Base-by-base conservation (phyloP, 768 basidiomycete species). In the Psilocybe cubensis region DNA sequence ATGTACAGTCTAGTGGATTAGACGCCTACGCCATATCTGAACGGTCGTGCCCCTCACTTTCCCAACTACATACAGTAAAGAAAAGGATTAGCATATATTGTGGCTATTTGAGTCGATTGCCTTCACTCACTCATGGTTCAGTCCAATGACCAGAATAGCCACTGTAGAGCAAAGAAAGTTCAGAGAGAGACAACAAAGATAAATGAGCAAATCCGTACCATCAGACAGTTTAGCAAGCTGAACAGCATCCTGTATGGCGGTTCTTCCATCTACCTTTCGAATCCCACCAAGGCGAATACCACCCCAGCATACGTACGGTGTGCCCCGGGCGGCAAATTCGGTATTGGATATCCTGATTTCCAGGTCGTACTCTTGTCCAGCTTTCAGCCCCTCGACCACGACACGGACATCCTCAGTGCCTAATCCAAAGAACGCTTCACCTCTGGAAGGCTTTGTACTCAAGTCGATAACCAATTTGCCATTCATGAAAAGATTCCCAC, bases 31-130 rank as follows among this genome's bases (percentile, higher is more conserved):
- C 73, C 62, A 81, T 70, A 58, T 79, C 66, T 10, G 73, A 64
- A 40, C 86, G 74, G 64, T 88, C 87, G 59, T 79, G 81, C 2
- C 84, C 84, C 72, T 88, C 86, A 41, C 79, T 80, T 66, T 88
- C 85, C 76, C 77, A 69, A 33, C 72, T 71, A 48, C 24, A 33
- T 2, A 27, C 25, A 18, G 38, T 47, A 47, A 18, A 17, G 41
- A 42, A 47, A 48, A 35, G 58, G 24, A 17, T 33, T n/a, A 11
- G 23, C 44, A 14, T 23, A 25, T 3, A 25, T 33, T 17, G 31
- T 28, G 12, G n/a, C 33, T 5, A 8, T 14, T 33, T 7, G 31
- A 33, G 31, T 33, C 20, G 9, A 46, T n/a, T 14, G 21, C 23
- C 17, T 9, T 24, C 17, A 68, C 75, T 6, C 50, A 83, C 74